Percentiles rank a stretch among this genome's conserved stretches.
phyloP scores from a whole-genome alignment of 2,329 filamentous ascomycete species.

The Aschersonia sp. region DNA sequence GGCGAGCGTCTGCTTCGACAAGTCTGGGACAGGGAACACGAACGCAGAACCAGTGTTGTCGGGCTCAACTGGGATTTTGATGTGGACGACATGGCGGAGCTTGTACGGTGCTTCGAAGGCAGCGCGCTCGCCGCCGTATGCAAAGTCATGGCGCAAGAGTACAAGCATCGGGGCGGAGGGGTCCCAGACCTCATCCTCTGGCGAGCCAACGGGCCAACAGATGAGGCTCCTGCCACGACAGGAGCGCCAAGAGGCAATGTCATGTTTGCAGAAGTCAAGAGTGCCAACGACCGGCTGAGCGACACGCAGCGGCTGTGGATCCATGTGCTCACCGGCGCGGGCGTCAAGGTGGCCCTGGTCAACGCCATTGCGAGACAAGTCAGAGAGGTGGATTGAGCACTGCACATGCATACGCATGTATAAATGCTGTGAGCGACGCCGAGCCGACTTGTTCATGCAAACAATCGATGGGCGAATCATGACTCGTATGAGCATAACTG shows the following conservation, averaged over 20 bases:
- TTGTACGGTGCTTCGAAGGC: constrained; percentile 65
- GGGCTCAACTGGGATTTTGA: constrained; percentile 86
- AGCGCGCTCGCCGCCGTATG: constrained; percentile 71
- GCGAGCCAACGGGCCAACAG: constrained; percentile 27
- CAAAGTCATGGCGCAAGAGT: constrained; percentile 92
- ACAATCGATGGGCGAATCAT: neutral
- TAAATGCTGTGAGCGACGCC: neutral
- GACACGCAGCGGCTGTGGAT: constrained; percentile 97
- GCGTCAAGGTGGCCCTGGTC: constrained; percentile 72
- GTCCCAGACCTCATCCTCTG: constrained; percentile 90
- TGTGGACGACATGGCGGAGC: constrained; percentile 62
- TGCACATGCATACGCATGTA: neutral
- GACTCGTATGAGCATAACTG: neutral
- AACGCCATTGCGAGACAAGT: constrained; percentile 43
- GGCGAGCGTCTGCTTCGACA: constrained; percentile 51
- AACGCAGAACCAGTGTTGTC: constrained; percentile 69
- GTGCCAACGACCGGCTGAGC: constrained; percentile 80
- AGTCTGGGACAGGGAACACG: constrained; percentile 54
- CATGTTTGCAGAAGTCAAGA: constrained; percentile 70
- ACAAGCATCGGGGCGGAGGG: constrained; percentile 69
- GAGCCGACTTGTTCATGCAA: neutral
- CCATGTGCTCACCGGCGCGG: constrained; percentile 75
- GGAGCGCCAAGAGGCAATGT: constrained; percentile 37
- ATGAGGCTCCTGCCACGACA: constrained; percentile 7
- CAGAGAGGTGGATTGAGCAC: constrained; percentile 20